These are phyloP conservation scores for Paramecium sexaurelia DNA, from an alignment of 73 alveolate species.

Conservation along the genomic window DNA sequence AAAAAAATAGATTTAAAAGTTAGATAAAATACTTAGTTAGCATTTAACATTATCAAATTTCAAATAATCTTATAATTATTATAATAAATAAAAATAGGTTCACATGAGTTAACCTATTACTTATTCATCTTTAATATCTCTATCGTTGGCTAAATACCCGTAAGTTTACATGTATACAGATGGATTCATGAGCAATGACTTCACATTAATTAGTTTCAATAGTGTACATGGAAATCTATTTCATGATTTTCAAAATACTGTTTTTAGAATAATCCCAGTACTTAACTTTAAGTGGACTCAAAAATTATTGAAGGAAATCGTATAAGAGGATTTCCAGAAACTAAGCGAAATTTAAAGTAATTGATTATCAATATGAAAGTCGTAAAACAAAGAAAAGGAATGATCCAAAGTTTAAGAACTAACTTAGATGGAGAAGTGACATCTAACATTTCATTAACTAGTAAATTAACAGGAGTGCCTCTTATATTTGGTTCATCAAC, in stretches of 20 bases:
- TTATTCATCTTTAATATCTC: slow-evolving; percentile 40
- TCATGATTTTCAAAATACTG: slow-evolving; percentile 66
- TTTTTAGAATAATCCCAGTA: slow-evolving; percentile 62
- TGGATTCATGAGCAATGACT: slow-evolving; percentile 51
- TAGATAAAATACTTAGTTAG: background rate
- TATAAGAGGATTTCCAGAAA: slow-evolving; percentile 10
- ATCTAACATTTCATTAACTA: slow-evolving; percentile 53
- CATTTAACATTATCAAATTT: background rate
- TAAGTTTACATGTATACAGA: slow-evolving; percentile 30
- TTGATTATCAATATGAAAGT: background rate
- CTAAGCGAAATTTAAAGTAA: slow-evolving; percentile 18
- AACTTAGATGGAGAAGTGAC: slow-evolving; percentile 69
- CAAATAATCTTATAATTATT: background rate
- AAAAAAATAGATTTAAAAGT: too few species aligned
- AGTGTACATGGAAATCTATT: slow-evolving; percentile 50
- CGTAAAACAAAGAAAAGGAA: slow-evolving; percentile 55
- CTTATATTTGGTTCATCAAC: slow-evolving; percentile 58
- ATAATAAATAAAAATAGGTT: background rate
- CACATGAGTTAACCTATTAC: slow-evolving; percentile 38
- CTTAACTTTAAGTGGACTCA: slow-evolving; percentile 36
- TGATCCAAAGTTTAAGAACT: slow-evolving; percentile 35
- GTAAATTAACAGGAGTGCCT: slow-evolving; percentile 61
- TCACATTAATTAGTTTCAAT: background rate
- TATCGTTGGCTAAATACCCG: background rate
- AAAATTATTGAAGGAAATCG: slow-evolving; percentile 51